phyloP scores from a whole-genome alignment of 192 early-diverging fungal species.

The Coemansia sp. region DNA sequence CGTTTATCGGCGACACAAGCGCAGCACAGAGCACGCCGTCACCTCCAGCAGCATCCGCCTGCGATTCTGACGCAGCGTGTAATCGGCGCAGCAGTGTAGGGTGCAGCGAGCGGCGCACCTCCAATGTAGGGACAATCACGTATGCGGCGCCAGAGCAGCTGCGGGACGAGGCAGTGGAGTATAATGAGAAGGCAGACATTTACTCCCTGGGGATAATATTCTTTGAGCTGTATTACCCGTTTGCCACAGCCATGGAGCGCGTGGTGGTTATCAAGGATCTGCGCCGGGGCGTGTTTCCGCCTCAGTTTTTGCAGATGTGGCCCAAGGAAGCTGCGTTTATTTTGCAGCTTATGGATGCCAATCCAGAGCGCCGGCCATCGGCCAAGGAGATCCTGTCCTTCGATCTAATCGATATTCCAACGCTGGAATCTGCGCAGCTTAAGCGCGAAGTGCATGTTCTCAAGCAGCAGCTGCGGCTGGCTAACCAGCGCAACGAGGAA shows the following conservation, averaged over 20 bases:
- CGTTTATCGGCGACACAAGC: slow-evolving; percentile 11
- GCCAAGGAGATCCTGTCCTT: slow-evolving; percentile 69
- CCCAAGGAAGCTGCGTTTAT: slow-evolving; percentile 72
- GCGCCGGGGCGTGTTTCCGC: slow-evolving; percentile 73
- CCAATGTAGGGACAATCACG: slow-evolving; percentile 87
- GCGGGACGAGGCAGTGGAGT: slow-evolving; percentile 33
- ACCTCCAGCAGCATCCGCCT: slow-evolving; percentile 67
- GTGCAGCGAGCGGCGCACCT: slow-evolving; percentile 67
- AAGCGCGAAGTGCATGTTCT: slow-evolving; percentile 36
- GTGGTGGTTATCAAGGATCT: slow-evolving; percentile 67
- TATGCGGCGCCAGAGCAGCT: slow-evolving; percentile 75
- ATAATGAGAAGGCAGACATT: slow-evolving; percentile 84
- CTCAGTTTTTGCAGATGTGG: slow-evolving; percentile 55
- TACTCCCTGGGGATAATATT: slow-evolving; percentile 96
- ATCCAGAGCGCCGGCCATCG: slow-evolving; percentile 68
- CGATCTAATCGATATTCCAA: slow-evolving; percentile 60
- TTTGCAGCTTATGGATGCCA: slow-evolving; percentile 75
- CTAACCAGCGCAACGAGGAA: slow-evolving; percentile 50
- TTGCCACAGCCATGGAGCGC: slow-evolving; percentile 90
- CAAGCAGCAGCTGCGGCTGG: slow-evolving; percentile 41
- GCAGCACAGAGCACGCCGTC: slow-evolving; percentile 17
- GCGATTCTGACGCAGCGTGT: slow-evolving; percentile 11
- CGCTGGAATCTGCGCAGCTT: slow-evolving; percentile 49
- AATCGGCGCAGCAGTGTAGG: background rate
- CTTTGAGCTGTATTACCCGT: slow-evolving; percentile 90